Evolutionary conservation across 2,329 filamentous ascomycete species (phyloP).

Genomic region (Calycina marina): DNA sequence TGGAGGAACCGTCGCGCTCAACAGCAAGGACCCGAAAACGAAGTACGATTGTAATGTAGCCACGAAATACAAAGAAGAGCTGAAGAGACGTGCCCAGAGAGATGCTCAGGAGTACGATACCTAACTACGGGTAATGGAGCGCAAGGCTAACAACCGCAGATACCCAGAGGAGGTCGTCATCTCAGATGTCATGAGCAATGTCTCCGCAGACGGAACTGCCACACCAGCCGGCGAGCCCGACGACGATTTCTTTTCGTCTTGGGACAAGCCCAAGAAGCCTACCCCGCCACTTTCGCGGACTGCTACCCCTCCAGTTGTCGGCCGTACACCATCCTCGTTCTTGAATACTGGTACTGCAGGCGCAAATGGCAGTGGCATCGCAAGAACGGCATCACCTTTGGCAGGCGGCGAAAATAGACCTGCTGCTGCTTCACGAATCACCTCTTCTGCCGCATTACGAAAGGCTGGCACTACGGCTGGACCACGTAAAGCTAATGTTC

Average conservation of each 20-base stretch:
- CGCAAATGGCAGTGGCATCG: constrained; percentile 54
- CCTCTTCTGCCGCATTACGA: constrained; percentile 66
- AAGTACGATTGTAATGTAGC: constrained; percentile 94
- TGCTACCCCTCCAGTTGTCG: constrained; percentile 66
- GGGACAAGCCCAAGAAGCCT: constrained; percentile 96
- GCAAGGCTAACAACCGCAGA: constrained; percentile 32
- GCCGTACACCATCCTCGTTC: constrained; percentile 81
- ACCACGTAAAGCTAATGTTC: constrained; percentile 74
- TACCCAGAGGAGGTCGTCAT: constrained; percentile 77
- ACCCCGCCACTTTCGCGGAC: constrained; percentile 87
- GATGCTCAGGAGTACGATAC: constrained; percentile 67
- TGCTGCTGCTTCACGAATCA: constrained; percentile 55
- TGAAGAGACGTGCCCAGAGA: constrained; percentile 69
- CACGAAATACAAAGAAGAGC: constrained; percentile 93
- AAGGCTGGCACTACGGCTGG: constrained; percentile 44
- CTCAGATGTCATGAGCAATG: constrained; percentile 51
- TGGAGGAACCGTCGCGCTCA: constrained; percentile 81
- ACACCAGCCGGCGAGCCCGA: constrained; percentile 71
- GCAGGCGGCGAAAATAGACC: constrained; percentile 40
- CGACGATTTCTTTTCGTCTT: constrained; percentile 97
- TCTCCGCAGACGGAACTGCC: constrained; percentile 45
- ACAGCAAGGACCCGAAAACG: constrained; percentile 91
- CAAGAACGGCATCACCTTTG: constrained; percentile 76
- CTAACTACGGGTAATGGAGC: neutral
- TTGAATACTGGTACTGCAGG: constrained; percentile 49